These are phyloP conservation scores for Knufia petricola DNA, from an alignment of 2,329 filamentous ascomycete species.

Conservation along the genomic window DNA sequence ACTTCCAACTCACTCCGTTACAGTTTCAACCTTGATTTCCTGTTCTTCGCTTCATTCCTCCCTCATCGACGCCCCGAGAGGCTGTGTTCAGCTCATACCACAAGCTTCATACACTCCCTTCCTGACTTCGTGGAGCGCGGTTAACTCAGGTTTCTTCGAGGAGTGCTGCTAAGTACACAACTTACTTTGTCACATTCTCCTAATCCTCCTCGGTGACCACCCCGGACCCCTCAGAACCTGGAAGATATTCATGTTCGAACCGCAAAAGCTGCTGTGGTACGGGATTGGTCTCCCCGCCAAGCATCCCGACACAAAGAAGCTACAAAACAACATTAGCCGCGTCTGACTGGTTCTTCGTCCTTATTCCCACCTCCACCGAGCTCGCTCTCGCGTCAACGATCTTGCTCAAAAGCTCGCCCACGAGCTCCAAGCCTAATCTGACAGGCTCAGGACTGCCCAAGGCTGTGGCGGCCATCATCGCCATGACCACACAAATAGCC, in stretches of 20 bases:
- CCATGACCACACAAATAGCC: slow-evolving; percentile 14
- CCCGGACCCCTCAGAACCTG: slow-evolving; percentile 10
- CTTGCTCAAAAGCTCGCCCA: slow-evolving; percentile 12
- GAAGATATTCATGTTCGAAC: slow-evolving; percentile 13
- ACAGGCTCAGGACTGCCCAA: slow-evolving; percentile 20
- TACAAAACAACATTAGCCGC: slow-evolving; percentile 9
- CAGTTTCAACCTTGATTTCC: slow-evolving; percentile 4
- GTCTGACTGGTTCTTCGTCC: slow-evolving; percentile 11
- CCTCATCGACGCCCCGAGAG: background rate
- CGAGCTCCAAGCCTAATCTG: slow-evolving; percentile 19
- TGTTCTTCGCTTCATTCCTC: background rate
- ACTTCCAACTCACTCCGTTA: slow-evolving; percentile 9
- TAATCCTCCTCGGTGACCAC: slow-evolving; percentile 13
- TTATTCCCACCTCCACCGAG: background rate
- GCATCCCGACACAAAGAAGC: slow-evolving; percentile 19
- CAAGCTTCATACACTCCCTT: slow-evolving; percentile 18
- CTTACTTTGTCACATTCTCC: slow-evolving; percentile 16
- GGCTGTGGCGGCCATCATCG: slow-evolving; percentile 17
- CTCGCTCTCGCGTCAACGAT: background rate
- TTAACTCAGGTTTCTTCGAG: slow-evolving; percentile 17
- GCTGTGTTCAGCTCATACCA: slow-evolving; percentile 21
- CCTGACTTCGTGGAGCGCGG: slow-evolving; percentile 14
- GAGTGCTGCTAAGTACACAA: slow-evolving; percentile 17
- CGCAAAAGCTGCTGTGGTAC: slow-evolving; percentile 10
- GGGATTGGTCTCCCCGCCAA: slow-evolving; percentile 18